Evolutionary conservation across 306 rosid genomes (phyloP), one percentile per base, ranked within the genome.

Genomic region (Trifolium pratense): DNA sequence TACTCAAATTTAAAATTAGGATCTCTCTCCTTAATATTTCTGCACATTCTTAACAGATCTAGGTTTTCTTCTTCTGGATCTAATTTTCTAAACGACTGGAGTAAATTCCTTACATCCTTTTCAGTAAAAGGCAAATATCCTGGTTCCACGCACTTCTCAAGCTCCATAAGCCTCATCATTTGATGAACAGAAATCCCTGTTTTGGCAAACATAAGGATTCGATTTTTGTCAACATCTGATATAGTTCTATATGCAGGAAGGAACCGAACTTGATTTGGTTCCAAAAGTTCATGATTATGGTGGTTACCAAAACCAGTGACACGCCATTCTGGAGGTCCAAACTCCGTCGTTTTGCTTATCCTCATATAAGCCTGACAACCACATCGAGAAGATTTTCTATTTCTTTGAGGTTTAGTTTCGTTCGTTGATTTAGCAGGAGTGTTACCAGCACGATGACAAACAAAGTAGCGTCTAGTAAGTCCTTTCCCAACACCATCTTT

Each of bases 161-260:
- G 94, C 87, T 93, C 98, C 98, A 93, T 84, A 39, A 91, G 97
- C 82, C 92, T 89, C 89, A 91, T 89, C 98, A 93, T 93, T 86
- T 93, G 98, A 81, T 93, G 98, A 77, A 91, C 98, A 71, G 97
- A 93, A 59, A 93, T 93, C 53, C 98, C 97, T 25, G 96, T 86
- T 86, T 93, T 93, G 66, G 97, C 93, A 91, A 86, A 93, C 97
- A 91, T 91, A 32, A 93, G 86, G 75, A 93, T 91, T 71, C 98
- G 85, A 72, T 81, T 83, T 84, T 91, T 93, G 83, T 93, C 98
- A 29, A 87, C 56, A 25, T 93, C 98, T 2, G 97, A 86, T 63
- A 93, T 93, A 53, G 97, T 91, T 80, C 98, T 81, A 69, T 93
- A 93, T 23, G 98, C 98, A 39, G 98, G 98, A 84, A 93, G 98